These are phyloP conservation scores for Citeromyces matritensis DNA, from an alignment of 805 yeast species.

Conservation along the genomic window DNA sequence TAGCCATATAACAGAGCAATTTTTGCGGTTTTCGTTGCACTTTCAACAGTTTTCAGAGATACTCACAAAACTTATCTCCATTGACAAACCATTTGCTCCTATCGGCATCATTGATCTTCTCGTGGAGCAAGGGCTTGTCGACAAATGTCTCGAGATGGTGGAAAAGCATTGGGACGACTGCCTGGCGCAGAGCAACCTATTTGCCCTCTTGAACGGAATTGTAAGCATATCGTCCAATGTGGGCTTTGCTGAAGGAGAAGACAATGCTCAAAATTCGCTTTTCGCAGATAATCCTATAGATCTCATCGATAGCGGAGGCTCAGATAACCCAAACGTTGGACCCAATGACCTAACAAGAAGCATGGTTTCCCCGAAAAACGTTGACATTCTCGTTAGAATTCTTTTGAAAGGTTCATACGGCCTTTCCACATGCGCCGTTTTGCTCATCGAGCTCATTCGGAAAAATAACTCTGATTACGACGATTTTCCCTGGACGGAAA, in stretches of 20 bases:
- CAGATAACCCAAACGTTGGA: constrained; percentile 77
- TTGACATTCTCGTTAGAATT: constrained; percentile 58
- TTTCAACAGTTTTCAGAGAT: constrained; percentile 88
- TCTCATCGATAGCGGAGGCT: too few species aligned
- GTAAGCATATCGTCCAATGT: constrained; percentile 32
- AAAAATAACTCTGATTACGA: constrained; percentile 95
- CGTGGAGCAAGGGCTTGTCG: constrained; percentile 57
- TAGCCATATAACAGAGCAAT: constrained; percentile 48
- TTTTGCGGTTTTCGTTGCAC: constrained; percentile 59
- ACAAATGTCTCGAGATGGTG: constrained; percentile 56
- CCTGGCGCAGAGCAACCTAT: constrained; percentile 17
- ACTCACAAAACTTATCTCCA: constrained; percentile 69
- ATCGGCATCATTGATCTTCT: constrained; percentile 73
- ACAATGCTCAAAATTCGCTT: constrained; percentile 1
- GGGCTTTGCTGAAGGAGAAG: constrained; percentile 18
- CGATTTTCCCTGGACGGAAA: constrained; percentile 18
- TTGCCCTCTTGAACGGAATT: constrained; percentile 85
- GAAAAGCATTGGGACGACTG: constrained; percentile 19
- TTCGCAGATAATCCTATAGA: constrained; percentile 19
- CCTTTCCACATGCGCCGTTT: constrained; percentile 84
- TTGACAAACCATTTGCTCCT: constrained; percentile 80
- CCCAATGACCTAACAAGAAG: constrained; percentile 91
- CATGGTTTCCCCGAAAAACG: constrained; percentile 57
- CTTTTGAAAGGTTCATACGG: constrained; percentile 65
- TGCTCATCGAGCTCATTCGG: constrained; percentile 83